Percentiles rank a stretch among this genome's conserved stretches.
These are phyloP conservation scores for Basidiobolus heterosporus DNA, from an alignment of 371 early-diverging fungal genomes.

Conservation along the genomic window DNA sequence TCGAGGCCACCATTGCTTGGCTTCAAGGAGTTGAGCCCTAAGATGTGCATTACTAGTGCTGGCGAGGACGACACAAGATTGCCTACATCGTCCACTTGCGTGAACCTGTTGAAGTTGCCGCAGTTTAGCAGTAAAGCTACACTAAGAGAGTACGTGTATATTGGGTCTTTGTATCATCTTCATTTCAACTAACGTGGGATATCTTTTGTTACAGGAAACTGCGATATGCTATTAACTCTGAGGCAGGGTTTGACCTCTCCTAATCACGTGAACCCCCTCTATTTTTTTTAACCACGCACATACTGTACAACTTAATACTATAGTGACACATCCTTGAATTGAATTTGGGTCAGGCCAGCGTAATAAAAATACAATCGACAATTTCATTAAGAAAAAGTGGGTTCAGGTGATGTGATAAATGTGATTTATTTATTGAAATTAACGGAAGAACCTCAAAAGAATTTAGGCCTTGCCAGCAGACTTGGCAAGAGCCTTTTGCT, in stretches of 20 bases:
- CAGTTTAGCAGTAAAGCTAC: slow-evolving; percentile 37
- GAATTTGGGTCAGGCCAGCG: too few species aligned
- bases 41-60: slow-evolving; percentile 54
- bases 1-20: slow-evolving; percentile 82
- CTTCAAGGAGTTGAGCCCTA: slow-evolving; percentile 65
- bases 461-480: slow-evolving; percentile 9
- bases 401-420: too few species aligned
- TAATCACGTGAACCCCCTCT: slow-evolving; percentile 13
- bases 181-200: not conserved
- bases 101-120: slow-evolving; percentile 86
- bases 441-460: not conserved
- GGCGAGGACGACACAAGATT: slow-evolving; percentile 37
- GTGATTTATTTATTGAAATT: too few species aligned
- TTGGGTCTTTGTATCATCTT: not conserved
- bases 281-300: too few species aligned
- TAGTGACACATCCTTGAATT: too few species aligned
- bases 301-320: too few species aligned
- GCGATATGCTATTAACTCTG: slow-evolving; percentile 68
- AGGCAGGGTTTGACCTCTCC: slow-evolving; percentile 80
- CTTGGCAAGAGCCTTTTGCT: slow-evolving; percentile 52
- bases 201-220: slow-evolving; percentile 39
- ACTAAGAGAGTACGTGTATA: slow-evolving; percentile 27
- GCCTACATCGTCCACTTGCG: slow-evolving; percentile 82
- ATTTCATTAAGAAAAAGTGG: too few species aligned
- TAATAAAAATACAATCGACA: too few species aligned